Evolutionary conservation across 192 early-diverging fungal genomes (phyloP).

Genomic region (Rhizophagus prolifer): DNA sequence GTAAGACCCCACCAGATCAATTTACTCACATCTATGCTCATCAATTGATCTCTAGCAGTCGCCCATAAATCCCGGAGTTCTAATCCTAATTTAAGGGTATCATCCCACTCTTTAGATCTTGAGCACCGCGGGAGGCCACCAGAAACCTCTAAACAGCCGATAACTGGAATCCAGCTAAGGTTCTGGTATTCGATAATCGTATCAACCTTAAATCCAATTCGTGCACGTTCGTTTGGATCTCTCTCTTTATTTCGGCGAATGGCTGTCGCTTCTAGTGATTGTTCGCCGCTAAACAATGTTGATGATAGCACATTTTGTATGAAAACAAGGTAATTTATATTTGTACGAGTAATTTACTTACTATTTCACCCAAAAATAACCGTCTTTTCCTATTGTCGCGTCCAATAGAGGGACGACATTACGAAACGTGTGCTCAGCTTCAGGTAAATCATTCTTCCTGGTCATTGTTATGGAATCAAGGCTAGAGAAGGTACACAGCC

Average conservation of each 20-base stretch:
- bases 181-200: slow-evolving; percentile 31
- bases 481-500: not conserved
- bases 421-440: slow-evolving; percentile 16
- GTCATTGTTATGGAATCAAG: slow-evolving; percentile 25
- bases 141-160: slow-evolving; percentile 28
- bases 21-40: slow-evolving; percentile 12
- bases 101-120: slow-evolving; percentile 30
- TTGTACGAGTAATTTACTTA: slow-evolving; percentile 26
- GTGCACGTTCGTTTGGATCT: slow-evolving; percentile 24
- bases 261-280: slow-evolving; percentile 30
- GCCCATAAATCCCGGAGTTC: slow-evolving; percentile 27
- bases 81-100: slow-evolving; percentile 32
- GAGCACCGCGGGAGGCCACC: slow-evolving; percentile 32
- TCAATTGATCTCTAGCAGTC: slow-evolving; percentile 27
- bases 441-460: slow-evolving; percentile 28
- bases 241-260: slow-evolving; percentile 29
- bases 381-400: slow-evolving; percentile 21
- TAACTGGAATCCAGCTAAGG: slow-evolving; percentile 32
- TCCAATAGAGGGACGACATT: slow-evolving; percentile 23
- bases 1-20: slow-evolving; percentile 18
- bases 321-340: slow-evolving; percentile 26
- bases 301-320: not conserved
- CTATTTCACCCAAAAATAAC: slow-evolving; percentile 24
- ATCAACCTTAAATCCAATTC: slow-evolving; percentile 32
- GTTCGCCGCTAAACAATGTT: slow-evolving; percentile 28